Base-by-base conservation (phyloP, 2,329 filamentous ascomycete species). In the Pseudophaeomoniella oleicola region DNA sequence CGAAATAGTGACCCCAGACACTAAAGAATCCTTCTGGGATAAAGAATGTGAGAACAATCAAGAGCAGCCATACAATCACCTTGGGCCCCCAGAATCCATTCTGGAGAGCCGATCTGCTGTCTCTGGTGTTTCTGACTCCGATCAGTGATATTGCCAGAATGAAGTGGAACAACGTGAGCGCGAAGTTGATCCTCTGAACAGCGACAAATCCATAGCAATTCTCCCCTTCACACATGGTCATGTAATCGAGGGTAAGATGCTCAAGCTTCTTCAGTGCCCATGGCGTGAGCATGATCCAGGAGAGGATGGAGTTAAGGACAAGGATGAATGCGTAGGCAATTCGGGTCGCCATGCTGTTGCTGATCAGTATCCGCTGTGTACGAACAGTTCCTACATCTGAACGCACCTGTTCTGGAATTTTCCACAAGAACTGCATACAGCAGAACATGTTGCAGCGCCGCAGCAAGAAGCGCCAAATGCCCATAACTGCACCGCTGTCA, bases 21-120 rank as follows among this genome's bases (percentile, higher is more conserved):
- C 93, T 75, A 63, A 94, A 96, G 69, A 98, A 96, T 17, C 67
- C 68, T 53, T 98, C 88, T 12, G 90, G 90, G 39, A 98, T 94
- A 51, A 98, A 75, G 66, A 96, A 98, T 16, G 87, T 93, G 40
- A 93, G 56, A 40, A 94, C 83, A 41, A 96, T 77, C 46, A 96
- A 73, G 11, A 69, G 75, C 35, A 94, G 55, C 90, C 90, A 98
- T 36, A 78, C 75, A 41, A 94, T 74, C 40, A 98, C 71, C 64
- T 98, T 98, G 32, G 90, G 90, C 2, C 87, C 90, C 90, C 90
- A 98, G 60, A 85, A 98, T n/a, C 88, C 90, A 62, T 98, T 98
- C 55, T 98, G 90, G 37, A 98, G 72, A 13, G 76, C 72, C 2
- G 90, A 87, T 45, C 90, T 80, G 32, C 81, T 81, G 55, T 93